Conservation (phyloP, 208 protist genomes). For the Leishmania turanica region DNA sequence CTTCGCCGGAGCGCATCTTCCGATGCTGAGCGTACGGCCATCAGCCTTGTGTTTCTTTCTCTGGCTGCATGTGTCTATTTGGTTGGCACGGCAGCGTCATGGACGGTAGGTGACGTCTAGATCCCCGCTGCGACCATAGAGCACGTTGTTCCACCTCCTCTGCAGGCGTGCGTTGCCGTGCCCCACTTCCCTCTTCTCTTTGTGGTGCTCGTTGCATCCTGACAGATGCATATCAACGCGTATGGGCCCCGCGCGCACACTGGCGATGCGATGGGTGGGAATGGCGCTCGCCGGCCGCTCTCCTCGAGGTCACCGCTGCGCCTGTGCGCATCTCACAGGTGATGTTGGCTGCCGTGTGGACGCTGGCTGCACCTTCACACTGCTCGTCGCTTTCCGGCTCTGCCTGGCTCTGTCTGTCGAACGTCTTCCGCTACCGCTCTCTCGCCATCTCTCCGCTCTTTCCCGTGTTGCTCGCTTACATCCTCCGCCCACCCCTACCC, state of each 20-base stretch:
- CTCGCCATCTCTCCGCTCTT: background rate
- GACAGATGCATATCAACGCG: background rate
- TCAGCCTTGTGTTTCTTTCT: background rate
- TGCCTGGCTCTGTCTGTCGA: background rate
- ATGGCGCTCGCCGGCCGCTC: background rate
- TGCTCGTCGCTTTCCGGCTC: no score
- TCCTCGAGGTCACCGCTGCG: background rate
- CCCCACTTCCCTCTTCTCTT: background rate
- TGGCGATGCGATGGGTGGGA: background rate
- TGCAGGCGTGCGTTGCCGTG: background rate
- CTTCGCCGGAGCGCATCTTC: conserved; percentile 23
- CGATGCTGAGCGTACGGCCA: background rate
- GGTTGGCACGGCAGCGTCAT: background rate
- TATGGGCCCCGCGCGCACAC: background rate
- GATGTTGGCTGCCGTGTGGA: background rate
- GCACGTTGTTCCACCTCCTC: background rate
- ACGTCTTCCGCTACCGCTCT: background rate
- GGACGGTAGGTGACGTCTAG: background rate
- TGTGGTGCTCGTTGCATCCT: background rate
- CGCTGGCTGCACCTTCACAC: background rate
- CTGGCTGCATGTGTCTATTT: background rate
- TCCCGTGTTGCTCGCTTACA: background rate
- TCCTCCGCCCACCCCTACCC: background rate
- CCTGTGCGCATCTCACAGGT: background rate
- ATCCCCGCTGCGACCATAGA: background rate